Conservation (phyloP, 192 early-diverging fungal species). For the Glomus cerebriforme region DNA sequence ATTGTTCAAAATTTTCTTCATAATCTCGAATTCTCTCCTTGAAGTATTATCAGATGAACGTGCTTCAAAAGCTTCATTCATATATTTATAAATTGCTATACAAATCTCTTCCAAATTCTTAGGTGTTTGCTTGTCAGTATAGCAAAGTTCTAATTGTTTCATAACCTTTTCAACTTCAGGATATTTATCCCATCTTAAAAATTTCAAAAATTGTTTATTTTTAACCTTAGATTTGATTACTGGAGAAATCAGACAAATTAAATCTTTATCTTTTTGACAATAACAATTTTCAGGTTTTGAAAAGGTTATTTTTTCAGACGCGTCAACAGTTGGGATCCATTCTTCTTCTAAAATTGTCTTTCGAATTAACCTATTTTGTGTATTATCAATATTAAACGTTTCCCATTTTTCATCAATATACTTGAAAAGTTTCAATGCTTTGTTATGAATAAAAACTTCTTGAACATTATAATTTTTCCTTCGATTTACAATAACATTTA, state of each 20-base stretch:
- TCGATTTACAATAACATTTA: background rate
- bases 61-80: background rate
- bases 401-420: constrained; percentile 8
- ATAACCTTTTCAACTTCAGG: background rate
- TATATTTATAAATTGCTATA: background rate
- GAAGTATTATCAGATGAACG: background rate
- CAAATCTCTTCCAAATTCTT: background rate
- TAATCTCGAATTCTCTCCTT: background rate
- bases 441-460: background rate
- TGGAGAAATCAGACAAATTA: background rate
- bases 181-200: background rate
- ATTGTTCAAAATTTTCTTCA: background rate
- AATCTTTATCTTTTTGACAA: background rate
- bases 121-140: background rate
- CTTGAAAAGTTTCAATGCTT: background rate
- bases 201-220: background rate
- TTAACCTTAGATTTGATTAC: background rate
- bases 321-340: background rate
- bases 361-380: background rate
- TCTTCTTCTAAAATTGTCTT: background rate
- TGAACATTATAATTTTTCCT: background rate
- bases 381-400: background rate
- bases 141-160: background rate
- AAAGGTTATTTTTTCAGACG: background rate
- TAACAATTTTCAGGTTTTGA: background rate